Evolutionary conservation across 1,139 yeast species (phyloP).

Genomic region (Yamadazyma trypodendri): DNA sequence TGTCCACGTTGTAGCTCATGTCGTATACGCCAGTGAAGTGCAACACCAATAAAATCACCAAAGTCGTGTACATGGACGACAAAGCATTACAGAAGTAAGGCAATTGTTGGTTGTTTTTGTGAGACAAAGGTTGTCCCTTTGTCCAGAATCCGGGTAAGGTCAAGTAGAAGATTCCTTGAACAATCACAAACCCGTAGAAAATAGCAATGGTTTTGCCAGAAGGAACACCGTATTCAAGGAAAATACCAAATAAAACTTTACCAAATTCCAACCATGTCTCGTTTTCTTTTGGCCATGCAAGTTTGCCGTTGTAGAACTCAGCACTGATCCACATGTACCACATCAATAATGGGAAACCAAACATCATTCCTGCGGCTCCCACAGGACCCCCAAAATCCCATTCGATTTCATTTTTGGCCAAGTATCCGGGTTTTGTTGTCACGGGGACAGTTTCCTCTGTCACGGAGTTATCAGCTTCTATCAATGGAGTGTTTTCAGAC

Average conservation of each 20-base stretch:
- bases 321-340: conserved; percentile 96
- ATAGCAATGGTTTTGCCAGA: conserved; percentile 62
- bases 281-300: conserved; percentile 65
- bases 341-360: conserved; percentile 91
- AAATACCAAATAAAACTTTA: conserved; percentile 42
- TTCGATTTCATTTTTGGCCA: conserved; percentile 46
- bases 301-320: conserved; percentile 68
- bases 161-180: conserved; percentile 75
- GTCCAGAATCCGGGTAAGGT: conserved; percentile 95
- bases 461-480: conserved; percentile 1
- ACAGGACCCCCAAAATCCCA: conserved; percentile 93
- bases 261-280: conserved; percentile 61
- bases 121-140: conserved; percentile 88
- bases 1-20: conserved; percentile 69
- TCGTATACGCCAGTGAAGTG: conserved; percentile 76
- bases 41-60: conserved; percentile 54
- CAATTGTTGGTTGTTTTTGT: conserved; percentile 73
- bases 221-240: conserved; percentile 66
- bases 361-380: conserved; percentile 94
- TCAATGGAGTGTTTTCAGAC: conserved; percentile 8
- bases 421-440: conserved; percentile 20
- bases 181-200: conserved; percentile 66
- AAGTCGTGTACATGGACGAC: conserved; percentile 73
- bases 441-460: neutral
- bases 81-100: conserved; percentile 94